Conservation (phyloP, 345 rosid genomes). For the Eucalyptus dawsonii region DNA sequence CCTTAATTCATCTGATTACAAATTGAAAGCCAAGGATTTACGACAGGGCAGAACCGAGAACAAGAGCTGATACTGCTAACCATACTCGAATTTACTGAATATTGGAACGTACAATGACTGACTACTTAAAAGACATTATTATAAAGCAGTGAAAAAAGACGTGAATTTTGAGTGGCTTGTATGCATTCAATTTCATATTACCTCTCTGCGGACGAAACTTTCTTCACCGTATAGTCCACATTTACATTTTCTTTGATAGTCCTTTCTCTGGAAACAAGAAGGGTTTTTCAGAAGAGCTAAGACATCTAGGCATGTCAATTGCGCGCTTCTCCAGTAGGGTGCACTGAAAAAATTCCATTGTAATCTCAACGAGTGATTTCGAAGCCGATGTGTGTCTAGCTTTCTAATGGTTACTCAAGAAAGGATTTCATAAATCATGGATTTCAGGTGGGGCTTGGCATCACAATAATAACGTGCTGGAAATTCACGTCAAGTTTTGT, state of each 20-base stretch:
- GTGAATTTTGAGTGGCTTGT: not conserved
- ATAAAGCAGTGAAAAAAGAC: not conserved
- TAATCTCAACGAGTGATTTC: not conserved
- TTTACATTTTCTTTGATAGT: not conserved
- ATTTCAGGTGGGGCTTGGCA: not conserved
- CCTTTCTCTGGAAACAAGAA: not conserved
- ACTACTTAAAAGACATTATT: not conserved
- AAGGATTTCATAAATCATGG: not conserved
- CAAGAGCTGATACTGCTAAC: not conserved
- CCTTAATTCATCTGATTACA: conserved; percentile 12
- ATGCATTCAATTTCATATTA: not conserved
- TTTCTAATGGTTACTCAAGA: not conserved
- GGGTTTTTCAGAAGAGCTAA: not conserved
- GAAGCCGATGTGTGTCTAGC: not conserved
- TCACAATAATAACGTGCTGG: not conserved
- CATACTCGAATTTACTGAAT: not conserved
- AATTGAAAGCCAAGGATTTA: not conserved
- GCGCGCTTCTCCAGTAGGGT: not conserved
- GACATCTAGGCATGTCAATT: not conserved
- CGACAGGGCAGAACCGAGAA: not conserved
- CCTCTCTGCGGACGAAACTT: not conserved
- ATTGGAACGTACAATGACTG: not conserved
- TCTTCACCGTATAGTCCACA: not conserved
- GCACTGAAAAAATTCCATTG: not conserved
- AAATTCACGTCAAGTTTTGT: not conserved